These are phyloP conservation scores for Jamesozyma piceae DNA, from an alignment of 805 yeast species.

Conservation along the genomic window DNA sequence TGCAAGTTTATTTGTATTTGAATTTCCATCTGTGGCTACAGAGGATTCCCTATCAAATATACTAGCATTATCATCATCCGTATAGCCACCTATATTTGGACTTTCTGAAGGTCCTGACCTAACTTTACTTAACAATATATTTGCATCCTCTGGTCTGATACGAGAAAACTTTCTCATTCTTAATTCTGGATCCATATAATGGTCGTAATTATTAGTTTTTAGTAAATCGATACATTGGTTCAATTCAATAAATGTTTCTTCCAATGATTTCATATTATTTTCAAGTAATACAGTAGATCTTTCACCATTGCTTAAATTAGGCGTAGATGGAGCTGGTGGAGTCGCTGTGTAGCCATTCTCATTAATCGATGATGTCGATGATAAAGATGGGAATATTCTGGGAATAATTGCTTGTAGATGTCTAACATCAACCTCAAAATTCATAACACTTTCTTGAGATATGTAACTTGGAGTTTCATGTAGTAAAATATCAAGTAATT, in stretches of 20 bases:
- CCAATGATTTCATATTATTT: conserved; percentile 41
- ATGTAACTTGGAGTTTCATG: conserved; percentile 42
- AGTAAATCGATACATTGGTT: conserved; percentile 72
- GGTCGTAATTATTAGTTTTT: conserved; percentile 52
- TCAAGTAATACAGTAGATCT: conserved; percentile 21
- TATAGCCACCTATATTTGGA: neutral
- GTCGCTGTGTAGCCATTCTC: conserved; percentile 5
- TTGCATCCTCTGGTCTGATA: conserved; percentile 64
- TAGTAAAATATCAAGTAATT: conserved; percentile 52
- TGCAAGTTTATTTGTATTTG: conserved; percentile 18
- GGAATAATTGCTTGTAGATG: conserved; percentile 53
- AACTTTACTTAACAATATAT: conserved; percentile 45
- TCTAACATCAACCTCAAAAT: conserved; percentile 72
- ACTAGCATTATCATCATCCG: conserved; percentile 1
- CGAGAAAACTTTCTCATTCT: conserved; percentile 64
- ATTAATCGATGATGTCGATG: neutral
- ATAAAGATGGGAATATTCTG: conserved; percentile 29
- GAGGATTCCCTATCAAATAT: conserved; percentile 6
- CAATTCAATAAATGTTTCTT: conserved; percentile 67
- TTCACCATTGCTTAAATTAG: conserved; percentile 9
- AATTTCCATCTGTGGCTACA: conserved; percentile 4
- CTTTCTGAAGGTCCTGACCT: neutral
- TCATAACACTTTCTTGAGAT: conserved; percentile 52
- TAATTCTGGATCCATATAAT: conserved; percentile 45
- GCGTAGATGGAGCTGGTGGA: conserved; percentile 21